Percentiles rank a stretch among this genome's conserved stretches.
Evolutionary conservation across 169 alveolate genomes (phyloP).

Genomic region (Plasmodium knowlesi): DNA sequence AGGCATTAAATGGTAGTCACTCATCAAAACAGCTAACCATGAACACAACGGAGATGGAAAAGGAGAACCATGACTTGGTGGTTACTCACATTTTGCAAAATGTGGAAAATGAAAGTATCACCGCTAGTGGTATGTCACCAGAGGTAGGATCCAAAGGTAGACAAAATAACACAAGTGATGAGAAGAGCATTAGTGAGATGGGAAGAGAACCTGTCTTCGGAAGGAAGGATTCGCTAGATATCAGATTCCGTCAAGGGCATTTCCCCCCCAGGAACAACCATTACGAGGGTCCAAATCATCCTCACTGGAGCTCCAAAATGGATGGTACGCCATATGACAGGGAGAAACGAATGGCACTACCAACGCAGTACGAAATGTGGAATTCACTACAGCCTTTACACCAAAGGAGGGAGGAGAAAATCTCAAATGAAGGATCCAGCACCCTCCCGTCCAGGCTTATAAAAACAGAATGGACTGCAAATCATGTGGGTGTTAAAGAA

Average conservation of each 20-base stretch:
- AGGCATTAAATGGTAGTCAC: background rate
- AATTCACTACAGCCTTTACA: background rate
- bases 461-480: background rate
- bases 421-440: background rate
- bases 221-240: background rate
- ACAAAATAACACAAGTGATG: background rate
- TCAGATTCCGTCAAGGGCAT: background rate
- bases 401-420: background rate
- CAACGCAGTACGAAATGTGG: background rate
- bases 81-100: background rate
- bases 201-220: background rate
- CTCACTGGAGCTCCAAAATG: background rate
- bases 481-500: background rate
- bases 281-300: background rate
- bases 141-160: background rate
- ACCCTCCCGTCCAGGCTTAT: background rate
- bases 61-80: background rate
- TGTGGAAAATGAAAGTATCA: background rate
- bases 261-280: background rate
- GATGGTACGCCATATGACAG: background rate
- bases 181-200: background rate
- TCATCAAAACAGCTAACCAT: background rate
- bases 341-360: background rate
- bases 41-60: conserved; percentile 3
- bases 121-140: background rate